phyloP scores from a whole-genome alignment of 192 early-diverging fungal genomes.

The Podochytrium sp. region DNA sequence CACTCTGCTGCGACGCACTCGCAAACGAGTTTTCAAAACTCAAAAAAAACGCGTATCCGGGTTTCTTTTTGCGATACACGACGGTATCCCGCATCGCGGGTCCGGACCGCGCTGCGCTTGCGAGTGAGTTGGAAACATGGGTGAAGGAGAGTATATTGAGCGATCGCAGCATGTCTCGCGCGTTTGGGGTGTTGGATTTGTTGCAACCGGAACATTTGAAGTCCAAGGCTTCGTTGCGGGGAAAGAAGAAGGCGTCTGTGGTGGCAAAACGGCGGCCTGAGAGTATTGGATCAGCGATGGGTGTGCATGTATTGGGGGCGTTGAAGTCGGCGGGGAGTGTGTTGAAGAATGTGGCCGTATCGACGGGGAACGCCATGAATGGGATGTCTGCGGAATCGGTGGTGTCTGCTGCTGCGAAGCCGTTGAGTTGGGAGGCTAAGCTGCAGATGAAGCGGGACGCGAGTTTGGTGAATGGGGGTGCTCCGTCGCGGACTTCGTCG shows the following conservation, averaged over 20 bases:
- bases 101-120: constrained; percentile 5
- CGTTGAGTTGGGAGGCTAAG: not conserved
- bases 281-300: not conserved
- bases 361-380: constrained; percentile 21
- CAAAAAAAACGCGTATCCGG: constrained; percentile 23
- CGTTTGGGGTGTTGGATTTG: constrained; percentile 19
- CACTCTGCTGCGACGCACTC: constrained; percentile 18
- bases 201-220: constrained; percentile 37
- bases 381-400: not conserved
- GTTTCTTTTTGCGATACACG: not conserved
- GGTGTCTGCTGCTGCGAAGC: not conserved
- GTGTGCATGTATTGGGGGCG: constrained; percentile 32
- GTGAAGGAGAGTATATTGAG: not conserved
- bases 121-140: constrained; percentile 32
- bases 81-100: not conserved
- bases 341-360: constrained; percentile 36
- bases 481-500: not conserved
- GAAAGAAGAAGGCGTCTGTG: not conserved
- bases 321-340: constrained; percentile 37
- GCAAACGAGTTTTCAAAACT: constrained; percentile 11
- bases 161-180: constrained; percentile 5
- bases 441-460: not conserved
- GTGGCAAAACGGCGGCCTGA: not conserved
- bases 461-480: not conserved
- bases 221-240: not conserved